Evolutionary conservation across 371 early-diverging fungal genomes (phyloP), one percentile per base, ranked within the genome.

Genomic region (Mortierella sp.): DNA sequence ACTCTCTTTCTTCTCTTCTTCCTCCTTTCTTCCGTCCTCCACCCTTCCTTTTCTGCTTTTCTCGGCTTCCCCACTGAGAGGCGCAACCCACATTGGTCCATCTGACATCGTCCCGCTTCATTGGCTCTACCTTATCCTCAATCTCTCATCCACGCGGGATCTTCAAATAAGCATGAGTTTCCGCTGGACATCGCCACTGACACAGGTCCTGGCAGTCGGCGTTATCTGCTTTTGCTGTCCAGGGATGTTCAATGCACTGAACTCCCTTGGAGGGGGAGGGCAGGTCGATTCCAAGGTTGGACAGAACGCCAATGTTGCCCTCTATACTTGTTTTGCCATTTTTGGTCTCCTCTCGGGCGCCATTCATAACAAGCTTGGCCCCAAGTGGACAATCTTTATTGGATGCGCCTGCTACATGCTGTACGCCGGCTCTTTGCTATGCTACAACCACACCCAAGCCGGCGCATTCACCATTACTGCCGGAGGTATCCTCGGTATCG

Each of bases 231-330:
- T 93, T 60, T 87, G 89, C 50, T 91, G 92, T 34, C 64, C 94
- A 7, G 94, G 93, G 56, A 92, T 94, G 93, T 94, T 87, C 79
- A 94, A 94, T 56, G 94, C 92, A 32, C 80, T 93, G 31, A 90
- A 85, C 80, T 87, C 88, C n/a, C 80, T 89, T 59, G 90, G 90
- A 26, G 90, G 88, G 47, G 90, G 87, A 55, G 92, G 92, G 11
- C 90, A 90, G 52, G 71, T 89, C 17, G 87, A 92, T 78, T 84
- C 84, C 17, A 84, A 80, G 2, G 83, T 89, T 19, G 85, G 83
- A 1, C 86, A 90, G 72, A 89, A 91, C 53, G 93, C 92, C 44
- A 92, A 90, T 65, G 88, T 88, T 24, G 93, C 91, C 27, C 83
- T 92, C 14, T 90, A 93, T 54, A 87, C 87, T 17, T 86, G 88